These are phyloP conservation scores for Trichocomaceae sp. DNA, from an alignment of 2,329 filamentous ascomycete species.

Conservation along the genomic window DNA sequence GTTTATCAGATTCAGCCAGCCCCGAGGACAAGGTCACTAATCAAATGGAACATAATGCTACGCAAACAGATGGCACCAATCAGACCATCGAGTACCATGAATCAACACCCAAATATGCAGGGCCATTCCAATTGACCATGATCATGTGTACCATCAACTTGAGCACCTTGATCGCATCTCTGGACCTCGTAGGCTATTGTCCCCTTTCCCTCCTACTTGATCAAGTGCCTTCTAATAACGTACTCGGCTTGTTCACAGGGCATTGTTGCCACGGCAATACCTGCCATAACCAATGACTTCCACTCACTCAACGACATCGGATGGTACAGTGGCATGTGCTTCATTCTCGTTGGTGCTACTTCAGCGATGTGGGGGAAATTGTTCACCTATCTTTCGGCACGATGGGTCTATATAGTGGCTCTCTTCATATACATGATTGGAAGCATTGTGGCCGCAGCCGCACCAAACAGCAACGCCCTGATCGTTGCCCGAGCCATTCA, in stretches of 20 bases:
- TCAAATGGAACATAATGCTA: too few relatives aligned
- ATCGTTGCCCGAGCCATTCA: constrained; percentile 34
- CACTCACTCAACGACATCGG: background rate
- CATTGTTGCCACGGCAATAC: background rate
- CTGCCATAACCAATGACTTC: background rate
- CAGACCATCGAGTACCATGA: too few relatives aligned
- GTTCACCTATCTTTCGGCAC: constrained; percentile 37
- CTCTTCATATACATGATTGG: constrained; percentile 31
- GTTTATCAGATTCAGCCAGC: too few relatives aligned
- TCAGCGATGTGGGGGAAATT: constrained; percentile 31
- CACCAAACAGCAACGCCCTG: constrained; percentile 27
- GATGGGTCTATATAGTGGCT: constrained; percentile 7
- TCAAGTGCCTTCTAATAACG: background rate
- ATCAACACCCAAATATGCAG: too few relatives aligned
- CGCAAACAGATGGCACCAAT: too few relatives aligned
- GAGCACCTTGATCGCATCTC: background rate
- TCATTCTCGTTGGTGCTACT: background rate
- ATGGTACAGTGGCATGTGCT: background rate
- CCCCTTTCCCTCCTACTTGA: background rate
- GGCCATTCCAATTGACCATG: too few relatives aligned
- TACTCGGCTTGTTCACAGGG: background rate
- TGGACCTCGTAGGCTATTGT: background rate
- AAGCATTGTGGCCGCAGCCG: constrained; percentile 33
- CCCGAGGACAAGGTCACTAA: too few relatives aligned
- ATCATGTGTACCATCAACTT: background rate